Conservation (phyloP, 2,329 filamentous ascomycete genomes). For the Diaporthe sp. region DNA sequence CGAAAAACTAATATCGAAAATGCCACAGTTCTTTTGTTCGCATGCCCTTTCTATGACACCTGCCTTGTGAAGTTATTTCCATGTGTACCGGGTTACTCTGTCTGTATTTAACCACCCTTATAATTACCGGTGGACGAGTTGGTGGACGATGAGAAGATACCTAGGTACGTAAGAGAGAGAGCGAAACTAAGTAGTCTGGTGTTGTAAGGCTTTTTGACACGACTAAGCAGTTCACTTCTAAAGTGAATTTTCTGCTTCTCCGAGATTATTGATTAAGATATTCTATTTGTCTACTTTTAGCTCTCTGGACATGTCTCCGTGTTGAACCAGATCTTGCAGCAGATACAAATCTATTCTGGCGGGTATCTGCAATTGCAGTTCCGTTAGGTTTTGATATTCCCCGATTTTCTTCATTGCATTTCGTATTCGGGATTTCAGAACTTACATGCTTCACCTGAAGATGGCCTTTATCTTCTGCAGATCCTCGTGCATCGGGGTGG, state of each 20-base stretch:
- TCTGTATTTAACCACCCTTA: too few relatives aligned
- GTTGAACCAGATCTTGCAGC: neutral
- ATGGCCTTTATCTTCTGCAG: too few relatives aligned
- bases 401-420: neutral
- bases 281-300: neutral
- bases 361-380: neutral
- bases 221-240: neutral
- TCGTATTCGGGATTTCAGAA: neutral
- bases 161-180: too few relatives aligned
- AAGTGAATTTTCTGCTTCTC: accelerated
- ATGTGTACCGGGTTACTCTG: too few relatives aligned
- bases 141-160: too few relatives aligned
- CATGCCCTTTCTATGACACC: too few relatives aligned
- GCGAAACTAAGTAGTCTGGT: too few relatives aligned
- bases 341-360: neutral
- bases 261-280: neutral
- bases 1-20: too few relatives aligned
- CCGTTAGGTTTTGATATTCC: neutral
- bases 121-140: too few relatives aligned
- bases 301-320: neutral
- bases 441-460: neutral
- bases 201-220: neutral
- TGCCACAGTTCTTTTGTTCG: too few relatives aligned
- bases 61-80: too few relatives aligned
- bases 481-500: too few relatives aligned